These are phyloP conservation scores for Globisporangium barbulae DNA, from an alignment of 352 stramenopile species.

Conservation along the genomic window DNA sequence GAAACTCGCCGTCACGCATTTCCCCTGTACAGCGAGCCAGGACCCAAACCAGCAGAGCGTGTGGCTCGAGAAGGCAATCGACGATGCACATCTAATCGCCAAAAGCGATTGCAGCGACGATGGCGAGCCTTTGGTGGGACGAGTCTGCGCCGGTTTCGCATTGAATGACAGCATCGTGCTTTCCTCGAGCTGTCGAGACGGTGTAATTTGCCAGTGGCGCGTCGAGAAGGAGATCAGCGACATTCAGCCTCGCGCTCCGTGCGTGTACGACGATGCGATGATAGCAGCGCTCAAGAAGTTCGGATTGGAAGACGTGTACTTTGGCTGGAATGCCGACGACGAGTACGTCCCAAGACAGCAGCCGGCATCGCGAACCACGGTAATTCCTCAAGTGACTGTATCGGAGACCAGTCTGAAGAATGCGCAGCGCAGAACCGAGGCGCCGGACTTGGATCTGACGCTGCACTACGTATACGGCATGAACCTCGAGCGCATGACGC, in stretches of 20 bases:
- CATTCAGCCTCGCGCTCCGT: constrained; percentile 33
- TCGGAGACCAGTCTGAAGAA: constrained; percentile 21
- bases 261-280: constrained; percentile 23
- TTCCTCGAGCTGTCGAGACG: constrained; percentile 37
- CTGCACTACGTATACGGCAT: constrained; percentile 43
- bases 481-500: constrained; percentile 34
- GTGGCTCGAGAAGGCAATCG: constrained; percentile 21
- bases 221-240: constrained; percentile 48
- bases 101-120: neutral
- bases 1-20: constrained; percentile 19
- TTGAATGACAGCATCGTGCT: constrained; percentile 58
- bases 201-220: constrained; percentile 69
- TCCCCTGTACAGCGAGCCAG: constrained; percentile 11
- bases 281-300: constrained; percentile 19
- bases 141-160: constrained; percentile 36
- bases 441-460: constrained; percentile 58
- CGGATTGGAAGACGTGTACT: constrained; percentile 46
- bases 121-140: neutral
- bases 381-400: constrained; percentile 6
- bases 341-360: constrained; percentile 3
- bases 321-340: constrained; percentile 14
- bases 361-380: neutral
- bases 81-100: constrained; percentile 19
- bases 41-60: constrained; percentile 7
- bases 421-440: constrained; percentile 32